These are phyloP conservation scores for Arthrobotrys pseudoclavata DNA, from an alignment of 2,329 filamentous ascomycete genomes.

Conservation along the genomic window DNA sequence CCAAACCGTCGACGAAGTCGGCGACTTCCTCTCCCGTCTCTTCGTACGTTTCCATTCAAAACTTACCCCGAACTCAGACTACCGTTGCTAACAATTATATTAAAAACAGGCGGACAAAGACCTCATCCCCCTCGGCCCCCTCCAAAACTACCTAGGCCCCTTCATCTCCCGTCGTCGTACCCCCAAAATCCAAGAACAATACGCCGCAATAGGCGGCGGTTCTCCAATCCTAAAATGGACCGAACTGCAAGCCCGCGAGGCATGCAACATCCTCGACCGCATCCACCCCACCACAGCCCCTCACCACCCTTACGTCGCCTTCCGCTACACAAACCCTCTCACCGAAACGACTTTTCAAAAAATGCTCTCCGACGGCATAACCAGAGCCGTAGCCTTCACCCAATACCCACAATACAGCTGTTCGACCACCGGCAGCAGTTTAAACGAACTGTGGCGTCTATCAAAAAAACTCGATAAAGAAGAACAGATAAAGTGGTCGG, in stretches of 20 bases:
- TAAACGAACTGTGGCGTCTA: conserved; percentile 95
- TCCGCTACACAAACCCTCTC: conserved; percentile 91
- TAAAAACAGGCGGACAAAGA: conserved; percentile 82
- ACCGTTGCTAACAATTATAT: neutral
- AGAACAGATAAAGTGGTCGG: conserved; percentile 91
- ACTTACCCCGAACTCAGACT: neutral
- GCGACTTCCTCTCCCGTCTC: conserved; percentile 87
- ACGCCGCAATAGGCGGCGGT: conserved; percentile 94
- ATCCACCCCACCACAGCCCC: conserved; percentile 93
- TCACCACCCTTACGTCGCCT: conserved; percentile 97
- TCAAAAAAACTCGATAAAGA: conserved; percentile 79
- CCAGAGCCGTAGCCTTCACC: conserved; percentile 93
- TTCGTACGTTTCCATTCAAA: conserved; percentile 76
- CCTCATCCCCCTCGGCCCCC: conserved; percentile 90
- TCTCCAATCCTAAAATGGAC: conserved; percentile 99
- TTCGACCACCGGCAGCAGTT: conserved; percentile 93
- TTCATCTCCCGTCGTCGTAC: conserved; percentile 88
- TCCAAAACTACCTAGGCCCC: conserved; percentile 91
- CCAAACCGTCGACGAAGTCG: conserved; percentile 87
- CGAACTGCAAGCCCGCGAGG: conserved; percentile 90
- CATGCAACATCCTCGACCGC: conserved; percentile 96
- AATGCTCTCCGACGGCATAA: conserved; percentile 89
- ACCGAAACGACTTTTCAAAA: conserved; percentile 93
- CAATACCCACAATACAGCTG: conserved; percentile 99
- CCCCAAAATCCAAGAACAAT: conserved; percentile 96